Evolutionary conservation across 2,329 filamentous ascomycete species (phyloP), one percentile per base, ranked within the genome.

Genomic region (Colletotrichum aenigma): DNA sequence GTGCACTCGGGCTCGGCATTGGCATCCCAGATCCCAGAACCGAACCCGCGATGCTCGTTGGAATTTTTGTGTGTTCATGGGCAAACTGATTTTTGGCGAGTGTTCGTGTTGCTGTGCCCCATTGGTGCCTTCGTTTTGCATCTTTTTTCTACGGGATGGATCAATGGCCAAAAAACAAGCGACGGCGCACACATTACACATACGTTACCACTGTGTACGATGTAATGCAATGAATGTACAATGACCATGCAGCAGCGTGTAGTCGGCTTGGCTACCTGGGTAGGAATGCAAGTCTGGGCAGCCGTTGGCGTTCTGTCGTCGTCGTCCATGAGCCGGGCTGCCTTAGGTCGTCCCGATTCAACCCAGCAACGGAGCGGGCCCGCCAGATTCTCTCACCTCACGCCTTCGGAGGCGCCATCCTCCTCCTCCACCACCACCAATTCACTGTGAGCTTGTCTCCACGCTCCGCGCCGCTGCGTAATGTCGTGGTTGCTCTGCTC

Each of bases 1-100:
- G 70, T 64, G 36, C 58, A 66, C 64, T 68, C 70, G 73, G 70
- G 56, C 64, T 73, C 64, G 74, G 70, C 70, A 68, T 36, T 65
- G 55, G 56, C 70, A 32, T 76, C 28, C 62, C 58, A 61, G 58
- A 61, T 61, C 28, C 58, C 55, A 58, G 28, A 52, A 52, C 43
- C 43, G 58, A 61, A 32, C 32, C 58, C 56, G 56, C 69, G n/a
- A 48, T 74, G 38, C 13, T 34, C 48, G 28, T 52, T 73, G 69
- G 56, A 15, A 66, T 61, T 55, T 18, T n/a, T 15, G 18, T 6
- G 48, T 6, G 48, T 21, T 15, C 30, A 7, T 38, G 13, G 32
- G 13, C n/a, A 28, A 28, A 64, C 18, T 7, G 36, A 58, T 32
- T 24, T 36, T 21, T 34, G 32, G 28, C 18, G 26, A n/a, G 15